Percentiles rank a stretch among this genome's conserved stretches.
These are phyloP conservation scores for Sporothrix pallida DNA, from an alignment of 2,329 filamentous ascomycete species.

Conservation along the genomic window DNA sequence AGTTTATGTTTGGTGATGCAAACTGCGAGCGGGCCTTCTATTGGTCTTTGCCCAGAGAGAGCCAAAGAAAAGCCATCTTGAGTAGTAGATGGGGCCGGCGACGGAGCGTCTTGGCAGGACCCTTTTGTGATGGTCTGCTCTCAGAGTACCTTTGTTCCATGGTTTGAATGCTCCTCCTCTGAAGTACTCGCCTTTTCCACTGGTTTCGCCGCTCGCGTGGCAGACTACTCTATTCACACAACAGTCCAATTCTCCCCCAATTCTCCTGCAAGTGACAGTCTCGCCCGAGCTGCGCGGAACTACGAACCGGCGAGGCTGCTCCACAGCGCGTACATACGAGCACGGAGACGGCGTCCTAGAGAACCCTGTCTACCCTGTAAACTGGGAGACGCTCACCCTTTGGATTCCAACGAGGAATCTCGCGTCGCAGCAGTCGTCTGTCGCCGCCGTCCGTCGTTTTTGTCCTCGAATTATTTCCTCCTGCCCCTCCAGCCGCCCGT, in stretches of 20 bases:
- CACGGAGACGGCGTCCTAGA: not conserved
- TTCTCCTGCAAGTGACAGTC: too few species aligned
- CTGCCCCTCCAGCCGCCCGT: constrained; percentile 12
- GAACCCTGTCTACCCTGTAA: too few species aligned
- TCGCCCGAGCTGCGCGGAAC: constrained; percentile 29
- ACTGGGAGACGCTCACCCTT: not conserved
- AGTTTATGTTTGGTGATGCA: constrained; percentile 30
- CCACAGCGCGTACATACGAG: constrained; percentile 32
- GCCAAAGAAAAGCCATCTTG: not conserved
- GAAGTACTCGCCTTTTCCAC: not conserved
- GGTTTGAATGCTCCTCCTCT: not conserved
- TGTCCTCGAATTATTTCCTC: not conserved
- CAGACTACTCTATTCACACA: not conserved
- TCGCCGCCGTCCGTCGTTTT: not conserved
- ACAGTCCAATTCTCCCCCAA: not conserved
- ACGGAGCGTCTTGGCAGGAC: not conserved
- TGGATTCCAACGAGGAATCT: not conserved
- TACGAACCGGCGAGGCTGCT: constrained; percentile 25
- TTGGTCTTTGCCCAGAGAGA: not conserved
- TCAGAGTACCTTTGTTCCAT: not conserved
- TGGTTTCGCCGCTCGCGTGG: constrained; percentile 15
- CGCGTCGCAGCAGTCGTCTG: not conserved
- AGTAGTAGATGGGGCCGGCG: not conserved
- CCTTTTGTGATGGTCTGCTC: not conserved
- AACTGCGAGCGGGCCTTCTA: constrained; percentile 2